Conservation (phyloP, 2,329 filamentous ascomycete species). For the Plectosphaerella cucumerina region DNA sequence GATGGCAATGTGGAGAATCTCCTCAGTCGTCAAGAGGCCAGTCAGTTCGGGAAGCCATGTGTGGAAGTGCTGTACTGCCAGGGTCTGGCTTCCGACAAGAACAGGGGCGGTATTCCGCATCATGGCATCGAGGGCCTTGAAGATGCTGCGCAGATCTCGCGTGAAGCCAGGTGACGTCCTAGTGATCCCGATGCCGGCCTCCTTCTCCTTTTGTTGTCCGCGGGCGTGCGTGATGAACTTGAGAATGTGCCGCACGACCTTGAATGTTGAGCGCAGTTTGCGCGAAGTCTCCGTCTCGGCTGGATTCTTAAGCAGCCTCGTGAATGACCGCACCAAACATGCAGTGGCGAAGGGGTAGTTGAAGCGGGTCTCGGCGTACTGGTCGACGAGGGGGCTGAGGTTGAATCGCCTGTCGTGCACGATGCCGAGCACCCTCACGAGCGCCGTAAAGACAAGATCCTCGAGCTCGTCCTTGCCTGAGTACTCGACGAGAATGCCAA, state of each 20-base stretch:
- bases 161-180: constrained; percentile 70
- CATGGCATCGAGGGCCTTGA: constrained; percentile 82
- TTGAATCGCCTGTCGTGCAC: constrained; percentile 94
- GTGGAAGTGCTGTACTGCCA: constrained; percentile 94
- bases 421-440: constrained; percentile 87
- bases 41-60: constrained; percentile 92
- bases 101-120: constrained; percentile 85
- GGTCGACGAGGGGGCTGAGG: constrained; percentile 81
- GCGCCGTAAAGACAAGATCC: constrained; percentile 83
- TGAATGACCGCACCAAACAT: constrained; percentile 82
- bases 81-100: constrained; percentile 87
- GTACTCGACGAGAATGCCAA: constrained; percentile 86
- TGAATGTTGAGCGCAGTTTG: constrained; percentile 85
- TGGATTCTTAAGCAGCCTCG: constrained; percentile 75
- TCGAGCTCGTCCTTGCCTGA: constrained; percentile 90
- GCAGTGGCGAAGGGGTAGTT: constrained; percentile 91
- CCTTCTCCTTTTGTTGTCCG: constrained; percentile 82
- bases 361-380: constrained; percentile 84
- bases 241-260: constrained; percentile 87
- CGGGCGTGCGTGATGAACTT: constrained; percentile 92
- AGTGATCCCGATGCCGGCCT: constrained; percentile 80
- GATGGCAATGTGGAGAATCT: constrained; percentile 86
- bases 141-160: constrained; percentile 78
- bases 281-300: constrained; percentile 79
- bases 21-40: constrained; percentile 70